Evolutionary conservation across 306 rosid species (phyloP).

Genomic region (Ochetophila trinervis): DNA sequence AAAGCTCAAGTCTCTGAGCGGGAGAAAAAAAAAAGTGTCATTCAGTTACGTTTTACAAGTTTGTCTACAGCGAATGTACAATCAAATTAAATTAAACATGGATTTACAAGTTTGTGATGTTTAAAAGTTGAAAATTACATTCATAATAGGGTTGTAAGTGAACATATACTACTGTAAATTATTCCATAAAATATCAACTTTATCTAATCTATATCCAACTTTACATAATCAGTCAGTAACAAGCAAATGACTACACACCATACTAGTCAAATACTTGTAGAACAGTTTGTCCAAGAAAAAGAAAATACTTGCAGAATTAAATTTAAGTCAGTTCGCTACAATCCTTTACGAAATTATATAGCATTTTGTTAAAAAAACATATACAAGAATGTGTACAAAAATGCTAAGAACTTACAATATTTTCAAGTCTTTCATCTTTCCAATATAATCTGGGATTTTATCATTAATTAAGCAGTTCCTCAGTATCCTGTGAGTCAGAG

Average conservation of each 20-base stretch:
- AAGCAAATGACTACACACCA: no score
- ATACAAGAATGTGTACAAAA: not conserved
- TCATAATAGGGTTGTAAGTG: no score
- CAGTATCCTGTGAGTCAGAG: conserved; percentile 40
- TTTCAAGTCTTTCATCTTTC: conserved; percentile 11
- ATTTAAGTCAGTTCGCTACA: not conserved
- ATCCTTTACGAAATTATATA: not conserved
- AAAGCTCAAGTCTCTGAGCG: conserved; percentile 60
- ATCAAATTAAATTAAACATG: not conserved
- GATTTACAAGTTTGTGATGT: not conserved
- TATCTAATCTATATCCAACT: no score
- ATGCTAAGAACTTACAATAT: conserved; percentile 43
- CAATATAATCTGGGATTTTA: conserved; percentile 37
- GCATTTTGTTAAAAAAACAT: not conserved
- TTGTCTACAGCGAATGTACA: not conserved
- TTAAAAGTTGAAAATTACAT: no score
- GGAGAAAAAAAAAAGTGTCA: not conserved
- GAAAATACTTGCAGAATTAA: no score
- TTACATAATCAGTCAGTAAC: no score
- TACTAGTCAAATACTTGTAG: no score
- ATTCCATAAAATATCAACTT: no score
- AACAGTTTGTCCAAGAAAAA: no score
- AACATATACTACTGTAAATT: no score
- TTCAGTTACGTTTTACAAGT: not conserved
- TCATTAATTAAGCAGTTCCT: conserved; percentile 59